Evolutionary conservation across 164 flowering plant species (phyloP), one percentile per base, ranked within the genome.

Genomic region (Malania oleifera): DNA sequence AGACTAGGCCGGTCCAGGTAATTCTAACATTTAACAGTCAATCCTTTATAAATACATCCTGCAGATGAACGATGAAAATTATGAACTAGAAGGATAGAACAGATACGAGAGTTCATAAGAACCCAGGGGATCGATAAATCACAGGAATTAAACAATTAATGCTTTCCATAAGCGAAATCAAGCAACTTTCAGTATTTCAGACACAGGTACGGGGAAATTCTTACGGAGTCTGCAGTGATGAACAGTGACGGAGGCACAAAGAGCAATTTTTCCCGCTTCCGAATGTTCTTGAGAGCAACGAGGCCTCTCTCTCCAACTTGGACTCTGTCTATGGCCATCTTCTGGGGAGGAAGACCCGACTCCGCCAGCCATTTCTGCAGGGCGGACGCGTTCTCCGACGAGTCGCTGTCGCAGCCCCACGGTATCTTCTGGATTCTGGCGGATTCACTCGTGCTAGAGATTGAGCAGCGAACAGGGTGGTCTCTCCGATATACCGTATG

Each of bases 371-470:
- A 92, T 47, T 58, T 72, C 86, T 85, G 85, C 68, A 92, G 52
- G 0, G 73, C 66, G 10, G 82, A 73, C 1, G 96, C 93, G 50
- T 85, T 89, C 67, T 89, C 98, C 47, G 82, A 24, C 11, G 96
- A 87, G 62, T 92, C 98, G 17, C 66, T 62, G 1, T 89, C 98
- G 45, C 96, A 92, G 5, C 98, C 98, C 98, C 98, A 92, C 0
- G 82, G 80, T 1, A 92, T 65, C 9, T 25, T 56, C 60, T 63
- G 62, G 44, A 61, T 52, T 57, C 17, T 68, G 45, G 67, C 23
- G 43, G 39, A 28, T 29, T 66, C 71, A 2, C 56, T 73, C 1
- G 87, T 68, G 19, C n/a, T n/a, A n/a, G 89, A 72, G 49, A 77
- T 63, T 17, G 87, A 75, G 71, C 88, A 83, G 19, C 70, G 80